Percentiles rank a stretch among this genome's conserved stretches.
phyloP scores from a whole-genome alignment of 768 basidiomycete species.

The Podaxis sp. region DNA sequence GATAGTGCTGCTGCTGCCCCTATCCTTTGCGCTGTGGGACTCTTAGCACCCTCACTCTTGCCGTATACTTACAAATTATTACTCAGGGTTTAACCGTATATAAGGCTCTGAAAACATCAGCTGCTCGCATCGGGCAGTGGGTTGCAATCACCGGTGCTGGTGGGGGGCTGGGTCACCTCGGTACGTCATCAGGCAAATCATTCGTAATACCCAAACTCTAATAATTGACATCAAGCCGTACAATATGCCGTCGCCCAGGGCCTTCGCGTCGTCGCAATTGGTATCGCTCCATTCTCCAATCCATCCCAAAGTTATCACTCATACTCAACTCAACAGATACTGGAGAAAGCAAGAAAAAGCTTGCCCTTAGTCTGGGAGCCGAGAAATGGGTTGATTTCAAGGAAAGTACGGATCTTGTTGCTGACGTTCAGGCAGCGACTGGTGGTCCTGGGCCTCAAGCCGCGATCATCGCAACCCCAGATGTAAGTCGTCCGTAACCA shows the following conservation, averaged over 20 bases:
- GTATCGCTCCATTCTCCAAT: slow-evolving; percentile 18
- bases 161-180: slow-evolving; percentile 81
- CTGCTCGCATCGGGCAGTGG: slow-evolving; percentile 65
- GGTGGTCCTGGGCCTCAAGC: slow-evolving; percentile 72
- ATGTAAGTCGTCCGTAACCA: slow-evolving; percentile 10
- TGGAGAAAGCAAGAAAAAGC: slow-evolving; percentile 64
- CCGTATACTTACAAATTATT: background rate
- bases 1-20: slow-evolving; percentile 65
- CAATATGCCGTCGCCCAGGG: slow-evolving; percentile 81
- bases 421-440: slow-evolving; percentile 58
- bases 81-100: slow-evolving; percentile 77
- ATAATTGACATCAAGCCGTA: slow-evolving; percentile 36
- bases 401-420: slow-evolving; percentile 58
- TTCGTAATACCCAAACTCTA: too few relatives aligned
- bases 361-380: slow-evolving; percentile 60
- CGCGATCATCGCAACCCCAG: slow-evolving; percentile 54
- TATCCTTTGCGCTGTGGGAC: slow-evolving; percentile 71
- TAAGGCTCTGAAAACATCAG: slow-evolving; percentile 72
- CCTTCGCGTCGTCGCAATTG: slow-evolving; percentile 77
- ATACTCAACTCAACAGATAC: slow-evolving; percentile 43
- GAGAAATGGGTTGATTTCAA: slow-evolving; percentile 80
- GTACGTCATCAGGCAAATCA: slow-evolving; percentile 21
- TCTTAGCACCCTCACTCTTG: background rate
- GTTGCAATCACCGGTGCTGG: slow-evolving; percentile 75
- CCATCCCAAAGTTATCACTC: background rate